Evolutionary conservation across 108 stramenopile genomes (phyloP), one percentile per base, ranked within the genome.

Genomic region (Asterionellopsis glacialis): DNA sequence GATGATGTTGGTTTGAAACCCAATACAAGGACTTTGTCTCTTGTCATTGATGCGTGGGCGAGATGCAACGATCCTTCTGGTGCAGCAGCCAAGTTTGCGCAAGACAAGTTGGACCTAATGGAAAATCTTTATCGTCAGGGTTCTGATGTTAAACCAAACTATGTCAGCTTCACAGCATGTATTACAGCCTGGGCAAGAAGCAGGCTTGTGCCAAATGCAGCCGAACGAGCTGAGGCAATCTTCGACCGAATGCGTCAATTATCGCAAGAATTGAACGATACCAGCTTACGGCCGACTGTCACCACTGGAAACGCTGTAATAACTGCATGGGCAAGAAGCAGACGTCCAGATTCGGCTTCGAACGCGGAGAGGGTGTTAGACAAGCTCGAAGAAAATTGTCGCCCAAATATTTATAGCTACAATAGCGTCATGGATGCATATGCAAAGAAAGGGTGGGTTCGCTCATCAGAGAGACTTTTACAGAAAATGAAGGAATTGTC

Each of bases 1-100:
- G 41, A 52, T 14, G 59, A 70, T 47, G 49, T 55, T 9, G 54
- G 51, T 1, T 41, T 75, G 7, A 62, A 44, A 19, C 79, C 84
- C 9, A 77, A 80, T 51, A 57, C 58, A 24, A 57, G 77, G 39
- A 73, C 73, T 9, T 77, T 70, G 48, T 64, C 76, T 11, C 64
- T 75, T 24, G 72, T 83, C 11, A 55, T 86, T 62, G 67, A 81
- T 65, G 85, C 81, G 2, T 86, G 75, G 72, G 61, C 84, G 6
- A 63, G 41, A 54, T 16, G 58, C 65, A 38, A 50, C 59, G 59
- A 74, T 38, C 12, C n/a, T 55, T 21, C 22, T 9, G 52, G 50
- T 12, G 26, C 61, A 3, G 74, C 73, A 9, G 75, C 77, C n/a
- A 48, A 65, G 13, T 63, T 64, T 6, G 79, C 79, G 0, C 64